Percentiles rank a stretch among this genome's conserved stretches.
Evolutionary conservation across 2,329 filamentous ascomycete species (phyloP).

Genomic region (Claviceps citrina): DNA sequence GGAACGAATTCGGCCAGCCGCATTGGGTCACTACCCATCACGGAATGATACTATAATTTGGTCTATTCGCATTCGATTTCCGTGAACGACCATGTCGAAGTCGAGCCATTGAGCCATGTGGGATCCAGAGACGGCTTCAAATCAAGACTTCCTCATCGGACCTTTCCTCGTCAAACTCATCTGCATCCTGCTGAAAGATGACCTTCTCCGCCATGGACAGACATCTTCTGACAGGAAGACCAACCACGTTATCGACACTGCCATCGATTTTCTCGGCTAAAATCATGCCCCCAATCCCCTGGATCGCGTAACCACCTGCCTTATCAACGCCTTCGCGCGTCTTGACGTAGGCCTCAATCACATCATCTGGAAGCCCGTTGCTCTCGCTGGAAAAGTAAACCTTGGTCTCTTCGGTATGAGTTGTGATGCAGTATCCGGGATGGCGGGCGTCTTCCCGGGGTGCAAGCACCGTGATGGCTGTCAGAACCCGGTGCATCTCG

Average conservation of each 20-base stretch:
- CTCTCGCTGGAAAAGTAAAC: constrained; percentile 65
- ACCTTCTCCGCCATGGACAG: constrained; percentile 77
- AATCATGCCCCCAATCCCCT: constrained; percentile 74
- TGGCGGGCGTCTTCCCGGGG: constrained; percentile 65
- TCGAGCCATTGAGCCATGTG: background rate
- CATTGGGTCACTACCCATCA: too few relatives aligned
- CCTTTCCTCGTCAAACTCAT: constrained; percentile 35
- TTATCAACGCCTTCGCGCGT: constrained; percentile 92
- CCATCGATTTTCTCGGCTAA: constrained; percentile 83
- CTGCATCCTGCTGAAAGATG: constrained; percentile 58
- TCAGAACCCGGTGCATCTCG: constrained; percentile 66
- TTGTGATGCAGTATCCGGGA: constrained; percentile 73
- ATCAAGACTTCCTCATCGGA: constrained; percentile 22
- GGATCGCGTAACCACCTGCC: constrained; percentile 88
- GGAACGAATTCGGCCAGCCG: too few relatives aligned
- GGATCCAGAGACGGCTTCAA: background rate
- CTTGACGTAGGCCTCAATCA: constrained; percentile 62
- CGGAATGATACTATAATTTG: too few relatives aligned
- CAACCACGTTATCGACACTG: constrained; percentile 84
- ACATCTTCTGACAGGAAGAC: constrained; percentile 64
- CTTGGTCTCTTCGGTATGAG: constrained; percentile 73
- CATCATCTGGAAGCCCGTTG: constrained; percentile 53
- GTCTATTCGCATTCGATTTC: too few relatives aligned
- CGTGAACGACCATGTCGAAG: too few relatives aligned
- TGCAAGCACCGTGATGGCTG: constrained; percentile 68